Evolutionary conservation across 306 rosid genomes (phyloP).

Genomic region (Cyamopsis tetragonoloba): DNA sequence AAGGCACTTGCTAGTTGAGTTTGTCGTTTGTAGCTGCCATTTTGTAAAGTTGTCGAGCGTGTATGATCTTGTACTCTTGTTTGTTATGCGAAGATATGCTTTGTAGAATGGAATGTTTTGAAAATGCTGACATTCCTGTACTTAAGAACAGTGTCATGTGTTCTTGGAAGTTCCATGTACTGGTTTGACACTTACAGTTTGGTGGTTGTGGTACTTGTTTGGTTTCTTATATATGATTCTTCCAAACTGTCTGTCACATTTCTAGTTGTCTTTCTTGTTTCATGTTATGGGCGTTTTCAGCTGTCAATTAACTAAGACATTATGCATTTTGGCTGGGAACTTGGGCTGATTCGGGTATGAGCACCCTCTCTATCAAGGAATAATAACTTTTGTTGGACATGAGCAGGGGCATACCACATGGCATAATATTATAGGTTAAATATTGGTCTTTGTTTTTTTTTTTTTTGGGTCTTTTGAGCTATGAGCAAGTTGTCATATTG

Average conservation of each 20-base stretch:
- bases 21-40: constrained; percentile 24
- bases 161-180: not conserved
- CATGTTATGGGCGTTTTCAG: not conserved
- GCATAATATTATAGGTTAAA: constrained; percentile 14
- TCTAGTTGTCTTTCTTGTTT: constrained; percentile 17
- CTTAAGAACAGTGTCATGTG: not conserved
- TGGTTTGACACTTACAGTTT: constrained; percentile 8
- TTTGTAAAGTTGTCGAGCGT: constrained; percentile 26
- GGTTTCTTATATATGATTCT: not conserved
- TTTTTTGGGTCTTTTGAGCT: not conserved
- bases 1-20: constrained; percentile 10
- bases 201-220: not conserved
- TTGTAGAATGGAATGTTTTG: constrained; percentile 7
- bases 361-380: not conserved
- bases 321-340: not conserved
- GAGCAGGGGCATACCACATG: not conserved
- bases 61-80: not conserved
- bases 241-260: not conserved
- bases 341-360: not conserved
- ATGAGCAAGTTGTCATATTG: not conserved
- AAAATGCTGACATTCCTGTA: constrained; percentile 11
- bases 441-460: not conserved
- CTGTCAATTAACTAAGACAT: not conserved
- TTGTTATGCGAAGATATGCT: not conserved
- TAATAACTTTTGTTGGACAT: constrained; percentile 14